phyloP scores from a whole-genome alignment of 2,329 filamentous ascomycete species.

The Cercospora sojina region DNA sequence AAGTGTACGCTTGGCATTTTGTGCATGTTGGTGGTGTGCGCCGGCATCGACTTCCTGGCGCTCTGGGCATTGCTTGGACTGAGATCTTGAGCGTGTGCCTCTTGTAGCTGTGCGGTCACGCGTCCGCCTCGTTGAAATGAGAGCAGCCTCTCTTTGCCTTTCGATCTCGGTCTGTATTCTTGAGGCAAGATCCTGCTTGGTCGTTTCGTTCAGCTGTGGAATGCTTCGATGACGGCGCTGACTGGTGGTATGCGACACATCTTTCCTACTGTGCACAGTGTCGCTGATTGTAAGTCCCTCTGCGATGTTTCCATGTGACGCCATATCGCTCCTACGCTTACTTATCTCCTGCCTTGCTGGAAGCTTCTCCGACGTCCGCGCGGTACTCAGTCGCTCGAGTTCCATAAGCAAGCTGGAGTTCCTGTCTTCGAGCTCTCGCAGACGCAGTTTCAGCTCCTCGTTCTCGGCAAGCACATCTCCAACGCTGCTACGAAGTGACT shows the following conservation, averaged over 20 bases:
- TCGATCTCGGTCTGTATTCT: conserved; percentile 35
- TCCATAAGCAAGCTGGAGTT: conserved; percentile 44
- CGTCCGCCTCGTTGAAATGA: not conserved
- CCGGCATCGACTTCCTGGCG: not conserved
- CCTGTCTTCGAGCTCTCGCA: conserved; percentile 42
- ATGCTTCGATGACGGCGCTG: not conserved
- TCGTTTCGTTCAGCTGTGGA: conserved; percentile 23
- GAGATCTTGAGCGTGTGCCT: conserved; percentile 20
- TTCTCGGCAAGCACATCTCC: conserved; percentile 74
- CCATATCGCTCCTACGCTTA: not conserved
- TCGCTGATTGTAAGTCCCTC: conserved; percentile 10
- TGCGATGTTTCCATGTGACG: conserved; percentile 9
- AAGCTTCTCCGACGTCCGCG: not conserved
- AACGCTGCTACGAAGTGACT: conserved; percentile 54
- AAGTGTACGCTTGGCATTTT: not conserved
- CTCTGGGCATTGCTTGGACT: conserved; percentile 7
- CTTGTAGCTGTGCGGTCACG: not conserved
- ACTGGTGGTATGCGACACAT: not conserved
- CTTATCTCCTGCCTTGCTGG: not conserved
- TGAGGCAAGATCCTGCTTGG: conserved; percentile 22
- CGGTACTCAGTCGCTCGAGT: conserved; percentile 35
- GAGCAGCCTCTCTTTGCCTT: conserved; percentile 21
- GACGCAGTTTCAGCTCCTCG: conserved; percentile 59
- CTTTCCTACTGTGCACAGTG: not conserved
- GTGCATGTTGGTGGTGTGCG: not conserved